A percentile compares a stretch with the other conserved stretches of the same genome.
Evolutionary conservation across 1,284 basidiomycete genomes (phyloP).

Genomic region (Porodaedalea pini): DNA sequence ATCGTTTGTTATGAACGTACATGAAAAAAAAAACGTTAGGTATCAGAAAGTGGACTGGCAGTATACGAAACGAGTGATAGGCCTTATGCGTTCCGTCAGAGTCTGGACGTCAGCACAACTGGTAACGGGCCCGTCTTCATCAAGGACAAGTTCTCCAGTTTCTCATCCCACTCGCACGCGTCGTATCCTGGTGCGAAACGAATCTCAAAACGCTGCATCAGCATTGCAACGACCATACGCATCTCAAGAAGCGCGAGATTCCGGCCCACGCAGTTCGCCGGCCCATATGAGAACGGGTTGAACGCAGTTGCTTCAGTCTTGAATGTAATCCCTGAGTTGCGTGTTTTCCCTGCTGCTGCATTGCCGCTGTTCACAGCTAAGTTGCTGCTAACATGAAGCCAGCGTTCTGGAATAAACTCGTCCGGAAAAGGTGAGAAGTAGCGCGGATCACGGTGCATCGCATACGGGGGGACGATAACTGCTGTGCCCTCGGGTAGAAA

Average conservation of each 20-base stretch:
- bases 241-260: slow-evolving; percentile 32
- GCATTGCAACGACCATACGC: slow-evolving; percentile 26
- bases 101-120: slow-evolving; percentile 23
- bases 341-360: neutral
- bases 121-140: slow-evolving; percentile 29
- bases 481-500: slow-evolving; percentile 40
- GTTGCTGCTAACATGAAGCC: slow-evolving; percentile 32
- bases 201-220: slow-evolving; percentile 33
- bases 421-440: slow-evolving; percentile 42
- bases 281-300: slow-evolving; percentile 22
- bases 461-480: slow-evolving; percentile 35
- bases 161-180: slow-evolving; percentile 27
- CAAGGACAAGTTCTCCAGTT: slow-evolving; percentile 31
- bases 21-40: too few relatives aligned
- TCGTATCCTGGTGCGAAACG: slow-evolving; percentile 29
- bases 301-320: slow-evolving; percentile 13
- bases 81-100: too few relatives aligned
- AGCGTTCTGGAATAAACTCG: slow-evolving; percentile 42
- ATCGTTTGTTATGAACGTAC: too few relatives aligned
- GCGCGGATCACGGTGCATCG: slow-evolving; percentile 38
- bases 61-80: too few relatives aligned
- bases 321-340: neutral
- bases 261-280: slow-evolving; percentile 19
- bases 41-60: too few relatives aligned
- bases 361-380: neutral